Conservation (phyloP, 73 alveolate species). For the Paramecium biaurelia region DNA sequence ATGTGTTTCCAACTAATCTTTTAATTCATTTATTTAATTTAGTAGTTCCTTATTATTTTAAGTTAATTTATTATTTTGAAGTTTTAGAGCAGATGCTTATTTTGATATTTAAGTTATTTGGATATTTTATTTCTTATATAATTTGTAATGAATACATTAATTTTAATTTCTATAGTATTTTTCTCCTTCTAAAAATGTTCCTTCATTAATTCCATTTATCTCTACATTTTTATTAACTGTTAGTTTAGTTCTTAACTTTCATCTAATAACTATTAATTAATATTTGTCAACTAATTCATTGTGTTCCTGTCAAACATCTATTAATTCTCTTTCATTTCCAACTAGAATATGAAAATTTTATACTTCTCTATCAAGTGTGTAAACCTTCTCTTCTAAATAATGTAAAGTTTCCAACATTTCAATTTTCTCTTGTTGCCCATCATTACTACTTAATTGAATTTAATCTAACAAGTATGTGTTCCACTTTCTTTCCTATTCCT, state of each 20-base stretch:
- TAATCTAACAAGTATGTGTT: background rate
- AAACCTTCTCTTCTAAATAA: background rate
- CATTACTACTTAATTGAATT: background rate
- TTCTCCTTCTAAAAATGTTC: background rate
- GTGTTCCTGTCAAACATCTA: background rate
- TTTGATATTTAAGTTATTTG: background rate
- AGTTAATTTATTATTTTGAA: background rate
- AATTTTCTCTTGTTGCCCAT: background rate
- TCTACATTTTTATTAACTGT: constrained; percentile 1
- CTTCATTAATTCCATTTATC: background rate
- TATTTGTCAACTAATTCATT: background rate
- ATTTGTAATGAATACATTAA: background rate
- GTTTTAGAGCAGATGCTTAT: background rate
- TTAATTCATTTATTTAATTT: background rate
- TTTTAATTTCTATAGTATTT: background rate
- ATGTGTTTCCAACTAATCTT: background rate
- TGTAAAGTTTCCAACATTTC: background rate
- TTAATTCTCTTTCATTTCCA: background rate
- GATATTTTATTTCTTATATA: background rate
- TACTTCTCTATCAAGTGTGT: background rate
- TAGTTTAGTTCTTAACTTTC: constrained; percentile 36
- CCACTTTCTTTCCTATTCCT: constrained; percentile 27
- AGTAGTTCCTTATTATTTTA: background rate
- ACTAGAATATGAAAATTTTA: background rate
- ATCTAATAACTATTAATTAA: background rate